These are phyloP conservation scores for Apiospora hydei DNA, from an alignment of 2,329 filamentous ascomycete species.

Conservation along the genomic window DNA sequence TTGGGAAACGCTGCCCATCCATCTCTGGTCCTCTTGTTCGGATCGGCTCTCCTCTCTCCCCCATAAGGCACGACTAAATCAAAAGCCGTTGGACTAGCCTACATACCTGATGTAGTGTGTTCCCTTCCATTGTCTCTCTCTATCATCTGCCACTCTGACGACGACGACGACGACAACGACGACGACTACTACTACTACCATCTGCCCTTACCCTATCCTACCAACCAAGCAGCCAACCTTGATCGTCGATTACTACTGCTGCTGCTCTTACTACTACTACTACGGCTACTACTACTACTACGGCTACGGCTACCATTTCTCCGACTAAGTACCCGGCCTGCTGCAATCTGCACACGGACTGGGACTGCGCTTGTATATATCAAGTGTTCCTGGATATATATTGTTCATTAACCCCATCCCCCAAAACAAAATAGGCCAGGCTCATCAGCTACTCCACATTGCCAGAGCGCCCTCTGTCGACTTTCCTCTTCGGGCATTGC, in stretches of 20 bases:
- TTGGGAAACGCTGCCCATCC: slow-evolving; percentile 9
- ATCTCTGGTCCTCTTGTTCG: slow-evolving; percentile 6
- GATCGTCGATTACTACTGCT: slow-evolving; percentile 4
- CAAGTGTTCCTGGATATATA: slow-evolving; percentile 54
- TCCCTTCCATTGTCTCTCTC: slow-evolving; percentile 1
- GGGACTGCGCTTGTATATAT: slow-evolving; percentile 44
- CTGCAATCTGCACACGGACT: slow-evolving; percentile 34
- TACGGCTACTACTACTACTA: neutral
- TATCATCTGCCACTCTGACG: neutral
- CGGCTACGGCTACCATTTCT: neutral
- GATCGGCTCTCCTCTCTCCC: neutral
- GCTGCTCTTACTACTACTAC: neutral
- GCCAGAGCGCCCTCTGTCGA: slow-evolving; percentile 42
- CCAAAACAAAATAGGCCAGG: slow-evolving; percentile 53
- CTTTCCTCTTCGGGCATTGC: slow-evolving; percentile 51
- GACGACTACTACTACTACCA: neutral
- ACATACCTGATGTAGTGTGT: neutral
- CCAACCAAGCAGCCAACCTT: neutral
- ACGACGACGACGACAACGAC: neutral
- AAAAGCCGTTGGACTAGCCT: slow-evolving; percentile 23
- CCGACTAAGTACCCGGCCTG: slow-evolving; percentile 1
- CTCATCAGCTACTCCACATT: slow-evolving; percentile 51
- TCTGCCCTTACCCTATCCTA: slow-evolving; percentile 20
- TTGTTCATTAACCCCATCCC: slow-evolving; percentile 33
- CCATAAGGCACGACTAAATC: slow-evolving; percentile 13